A percentile compares a stretch with the other conserved stretches of the same genome.
These are phyloP conservation scores for Fusarium graminum DNA, from an alignment of 2,329 filamentous ascomycete genomes.

Conservation along the genomic window DNA sequence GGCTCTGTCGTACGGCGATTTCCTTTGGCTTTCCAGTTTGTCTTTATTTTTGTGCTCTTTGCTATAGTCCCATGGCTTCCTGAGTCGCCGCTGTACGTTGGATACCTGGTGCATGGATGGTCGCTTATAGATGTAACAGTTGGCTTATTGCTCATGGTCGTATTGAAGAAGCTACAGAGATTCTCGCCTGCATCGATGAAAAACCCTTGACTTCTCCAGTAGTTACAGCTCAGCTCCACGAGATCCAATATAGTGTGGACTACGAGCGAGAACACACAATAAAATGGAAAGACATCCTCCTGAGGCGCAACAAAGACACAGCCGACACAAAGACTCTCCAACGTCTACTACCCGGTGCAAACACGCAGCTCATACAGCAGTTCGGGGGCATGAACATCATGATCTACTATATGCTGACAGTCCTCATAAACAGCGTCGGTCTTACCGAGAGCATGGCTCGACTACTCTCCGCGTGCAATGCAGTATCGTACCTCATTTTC, in stretches of 20 bases:
- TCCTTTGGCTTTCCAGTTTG: constrained; percentile 59
- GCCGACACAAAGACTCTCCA: constrained; percentile 28
- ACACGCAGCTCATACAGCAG: constrained; percentile 53
- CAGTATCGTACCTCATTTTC: constrained; percentile 42
- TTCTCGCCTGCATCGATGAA: constrained; percentile 29
- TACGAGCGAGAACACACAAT: constrained; percentile 29
- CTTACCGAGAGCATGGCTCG: constrained; percentile 62
- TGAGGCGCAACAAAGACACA: constrained; percentile 6
- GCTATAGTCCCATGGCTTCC: constrained; percentile 49
- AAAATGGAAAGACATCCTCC: constrained; percentile 14
- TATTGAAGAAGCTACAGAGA: constrained; percentile 17
- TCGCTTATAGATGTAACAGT: background rate
- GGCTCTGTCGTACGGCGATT: constrained; percentile 57
- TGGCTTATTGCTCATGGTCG: constrained; percentile 31
- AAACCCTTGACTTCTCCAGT: constrained; percentile 1
- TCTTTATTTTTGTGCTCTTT: constrained; percentile 55
- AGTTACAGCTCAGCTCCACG: constrained; percentile 17
- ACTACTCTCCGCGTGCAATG: constrained; percentile 62
- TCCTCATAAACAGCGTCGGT: constrained; percentile 64
- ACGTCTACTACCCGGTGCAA: constrained; percentile 56
- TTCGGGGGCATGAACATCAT: constrained; percentile 34
- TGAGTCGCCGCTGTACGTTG: constrained; percentile 26
- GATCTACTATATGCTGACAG: constrained; percentile 57
- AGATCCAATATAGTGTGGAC: constrained; percentile 29
- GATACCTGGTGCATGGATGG: accelerated